These are phyloP conservation scores for Torulaspora globosa DNA, from an alignment of 1,139 yeast species.

Conservation along the genomic window DNA sequence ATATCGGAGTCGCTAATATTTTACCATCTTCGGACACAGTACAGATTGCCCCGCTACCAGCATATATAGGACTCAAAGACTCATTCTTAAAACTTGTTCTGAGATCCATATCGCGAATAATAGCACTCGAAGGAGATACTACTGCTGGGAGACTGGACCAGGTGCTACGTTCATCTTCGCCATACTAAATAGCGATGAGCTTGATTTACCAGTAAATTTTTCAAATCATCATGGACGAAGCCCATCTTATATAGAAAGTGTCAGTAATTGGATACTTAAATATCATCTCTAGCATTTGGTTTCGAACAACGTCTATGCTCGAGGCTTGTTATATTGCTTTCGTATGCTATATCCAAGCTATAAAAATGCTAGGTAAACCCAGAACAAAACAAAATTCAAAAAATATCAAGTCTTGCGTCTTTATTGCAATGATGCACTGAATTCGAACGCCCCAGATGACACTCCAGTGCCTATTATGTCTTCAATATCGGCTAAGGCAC, in stretches of 20 bases:
- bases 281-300: not conserved
- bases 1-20: constrained; percentile 72
- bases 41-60: constrained; percentile 73
- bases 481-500: constrained; percentile 66
- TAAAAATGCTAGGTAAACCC: constrained; percentile 1
- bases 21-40: constrained; percentile 62
- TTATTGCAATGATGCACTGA: constrained; percentile 28
- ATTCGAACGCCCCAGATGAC: constrained; percentile 25
- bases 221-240: constrained; percentile 9
- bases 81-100: constrained; percentile 43
- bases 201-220: constrained; percentile 13
- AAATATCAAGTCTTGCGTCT: not conserved
- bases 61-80: constrained; percentile 69
- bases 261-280: not conserved
- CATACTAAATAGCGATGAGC: constrained; percentile 6
- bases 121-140: not conserved
- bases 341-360: not conserved
- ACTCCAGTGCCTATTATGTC: constrained; percentile 39
- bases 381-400: constrained; percentile 1
- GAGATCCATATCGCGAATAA: constrained; percentile 29
- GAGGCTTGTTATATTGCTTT: not conserved
- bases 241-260: not conserved
- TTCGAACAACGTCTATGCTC: not conserved
- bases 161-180: constrained; percentile 13
- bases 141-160: not conserved